phyloP scores from a whole-genome alignment of 75 land plant species.

The Picea glauca region DNA sequence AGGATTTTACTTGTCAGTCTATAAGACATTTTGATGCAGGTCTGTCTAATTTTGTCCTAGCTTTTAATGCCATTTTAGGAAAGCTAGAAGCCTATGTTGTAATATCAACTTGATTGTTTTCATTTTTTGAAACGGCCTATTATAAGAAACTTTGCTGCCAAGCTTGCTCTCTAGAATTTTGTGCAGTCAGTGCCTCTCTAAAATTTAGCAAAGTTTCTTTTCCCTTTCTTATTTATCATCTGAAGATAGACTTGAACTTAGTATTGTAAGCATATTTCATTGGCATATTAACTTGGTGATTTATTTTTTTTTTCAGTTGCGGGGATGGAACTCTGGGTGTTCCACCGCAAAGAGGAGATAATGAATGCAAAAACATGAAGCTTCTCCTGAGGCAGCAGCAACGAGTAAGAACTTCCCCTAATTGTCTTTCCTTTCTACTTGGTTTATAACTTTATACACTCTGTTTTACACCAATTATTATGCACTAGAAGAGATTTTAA shows the following conservation, averaged over 20 bases:
- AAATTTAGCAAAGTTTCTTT: not conserved
- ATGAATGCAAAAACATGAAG: slow-evolving; percentile 95
- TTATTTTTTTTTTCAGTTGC: slow-evolving; percentile 55
- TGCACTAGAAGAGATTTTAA: not conserved
- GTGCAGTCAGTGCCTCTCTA: not conserved
- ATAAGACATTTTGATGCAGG: not conserved
- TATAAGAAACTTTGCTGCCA: not conserved
- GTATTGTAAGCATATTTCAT: not conserved
- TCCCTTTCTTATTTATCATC: not conserved
- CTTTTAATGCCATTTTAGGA: not conserved
- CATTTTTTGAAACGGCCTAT: not conserved
- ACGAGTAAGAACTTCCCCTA: slow-evolving; percentile 36
- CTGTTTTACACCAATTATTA: not conserved
- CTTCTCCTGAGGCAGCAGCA: slow-evolving; percentile 92
- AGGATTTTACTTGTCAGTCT: not conserved
- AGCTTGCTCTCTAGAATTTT: not conserved
- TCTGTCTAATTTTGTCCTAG: not conserved
- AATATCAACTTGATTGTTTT: not conserved
- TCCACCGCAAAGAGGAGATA: slow-evolving; percentile 75
- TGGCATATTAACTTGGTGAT: not conserved
- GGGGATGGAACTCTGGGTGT: slow-evolving; percentile 86
- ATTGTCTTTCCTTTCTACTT: not conserved
- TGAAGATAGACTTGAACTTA: not conserved
- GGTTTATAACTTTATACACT: not conserved
- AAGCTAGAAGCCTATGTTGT: not conserved